Percentiles rank a stretch among this genome's conserved stretches.
Conservation (phyloP, 2,329 filamentous ascomycete genomes). For the Xylariales sp. region DNA sequence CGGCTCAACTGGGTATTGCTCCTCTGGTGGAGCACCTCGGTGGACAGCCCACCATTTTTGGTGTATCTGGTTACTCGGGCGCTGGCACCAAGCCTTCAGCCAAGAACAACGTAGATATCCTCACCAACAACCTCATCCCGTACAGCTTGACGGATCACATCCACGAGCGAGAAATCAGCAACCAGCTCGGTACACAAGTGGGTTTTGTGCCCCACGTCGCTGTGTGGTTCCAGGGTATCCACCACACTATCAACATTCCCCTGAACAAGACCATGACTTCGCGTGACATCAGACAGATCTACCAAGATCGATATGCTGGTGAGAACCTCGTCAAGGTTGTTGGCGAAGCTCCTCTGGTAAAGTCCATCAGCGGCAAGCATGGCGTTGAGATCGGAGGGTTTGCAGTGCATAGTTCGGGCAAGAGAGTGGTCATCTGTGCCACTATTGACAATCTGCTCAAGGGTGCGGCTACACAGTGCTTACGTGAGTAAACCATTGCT, state of each 20-base stretch:
- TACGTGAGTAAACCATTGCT: conserved; percentile 60
- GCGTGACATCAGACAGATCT: conserved; percentile 87
- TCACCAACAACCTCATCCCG: conserved; percentile 84
- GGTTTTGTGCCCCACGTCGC: conserved; percentile 92
- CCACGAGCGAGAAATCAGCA: conserved; percentile 85
- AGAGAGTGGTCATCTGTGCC: conserved; percentile 88
- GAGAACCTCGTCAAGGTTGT: conserved; percentile 93
- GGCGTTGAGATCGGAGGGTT: conserved; percentile 93
- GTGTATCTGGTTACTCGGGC: conserved; percentile 90
- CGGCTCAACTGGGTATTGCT: conserved; percentile 82
- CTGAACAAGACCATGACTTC: conserved; percentile 82
- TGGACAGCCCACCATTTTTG: conserved; percentile 78
- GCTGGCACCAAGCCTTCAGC: conserved; percentile 91
- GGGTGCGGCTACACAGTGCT: conserved; percentile 86
- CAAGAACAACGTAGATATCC: conserved; percentile 84
- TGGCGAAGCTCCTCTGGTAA: conserved; percentile 82
- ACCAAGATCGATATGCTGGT: conserved; percentile 92
- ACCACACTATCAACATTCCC: conserved; percentile 86
- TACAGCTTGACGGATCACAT: conserved; percentile 93
- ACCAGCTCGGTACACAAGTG: conserved; percentile 68
- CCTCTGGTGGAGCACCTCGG: conserved; percentile 74
- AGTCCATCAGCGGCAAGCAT: conserved; percentile 78
- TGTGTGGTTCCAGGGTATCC: conserved; percentile 96
- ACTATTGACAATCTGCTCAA: conserved; percentile 94
- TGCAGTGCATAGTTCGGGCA: conserved; percentile 84